Conservation (phyloP, 2,329 filamentous ascomycete species). For the Aphanoascus verrucosus region DNA sequence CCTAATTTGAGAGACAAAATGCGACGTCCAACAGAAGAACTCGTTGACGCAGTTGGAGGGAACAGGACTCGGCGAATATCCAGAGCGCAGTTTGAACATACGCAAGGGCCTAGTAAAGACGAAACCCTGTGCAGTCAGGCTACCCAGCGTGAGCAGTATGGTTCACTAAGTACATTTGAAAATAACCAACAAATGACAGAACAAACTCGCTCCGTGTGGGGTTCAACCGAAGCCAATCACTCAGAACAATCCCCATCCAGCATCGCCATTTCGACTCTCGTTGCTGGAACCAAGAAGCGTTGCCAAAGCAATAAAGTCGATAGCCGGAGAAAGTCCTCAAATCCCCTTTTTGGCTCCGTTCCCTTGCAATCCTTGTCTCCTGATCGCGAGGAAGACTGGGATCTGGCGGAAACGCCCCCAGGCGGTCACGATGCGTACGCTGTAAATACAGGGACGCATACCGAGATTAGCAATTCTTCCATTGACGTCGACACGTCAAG, state of each 20-base stretch:
- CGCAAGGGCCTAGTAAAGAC: conserved; percentile 31
- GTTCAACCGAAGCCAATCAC: background rate
- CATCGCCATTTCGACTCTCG: conserved; percentile 17
- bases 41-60: conserved; percentile 63
- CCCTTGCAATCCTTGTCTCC: background rate
- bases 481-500: background rate
- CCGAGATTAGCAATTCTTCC: background rate
- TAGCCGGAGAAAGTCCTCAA: conserved; percentile 24
- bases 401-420: background rate
- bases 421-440: background rate
- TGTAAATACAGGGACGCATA: background rate
- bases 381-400: background rate
- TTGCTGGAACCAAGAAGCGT: conserved; percentile 16
- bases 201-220: background rate
- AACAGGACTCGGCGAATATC: conserved; percentile 36
- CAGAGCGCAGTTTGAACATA: conserved; percentile 34
- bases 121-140: conserved; percentile 14
- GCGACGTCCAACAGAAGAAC: conserved; percentile 65
- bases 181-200: background rate
- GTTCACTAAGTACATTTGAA: conserved; percentile 7
- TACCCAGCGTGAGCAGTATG: conserved; percentile 5
- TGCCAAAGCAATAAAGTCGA: conserved; percentile 13
- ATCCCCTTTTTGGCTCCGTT: conserved; percentile 11
- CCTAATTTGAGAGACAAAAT: conserved; percentile 74
- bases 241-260: conserved; percentile 14